Evolutionary conservation across 306 rosid genomes (phyloP).

Genomic region (Vicia sativa): DNA sequence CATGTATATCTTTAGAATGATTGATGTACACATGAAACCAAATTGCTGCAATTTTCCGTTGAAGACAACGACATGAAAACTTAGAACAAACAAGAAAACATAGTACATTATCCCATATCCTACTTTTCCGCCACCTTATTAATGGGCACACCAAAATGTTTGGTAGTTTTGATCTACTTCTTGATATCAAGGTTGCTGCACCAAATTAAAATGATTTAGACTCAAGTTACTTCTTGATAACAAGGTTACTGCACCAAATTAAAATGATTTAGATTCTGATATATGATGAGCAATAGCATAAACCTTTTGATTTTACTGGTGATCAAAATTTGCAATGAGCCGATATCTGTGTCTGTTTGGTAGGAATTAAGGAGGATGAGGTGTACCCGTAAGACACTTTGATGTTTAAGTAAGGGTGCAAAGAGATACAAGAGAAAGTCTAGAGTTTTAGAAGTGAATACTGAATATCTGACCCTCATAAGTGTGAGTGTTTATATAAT

Average conservation of each 20-base stretch:
- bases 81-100: neutral
- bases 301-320: too few species aligned
- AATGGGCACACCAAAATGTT: conserved; percentile 15
- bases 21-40: conserved; percentile 37
- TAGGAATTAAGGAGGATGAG: too few species aligned
- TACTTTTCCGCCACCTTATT: conserved; percentile 22
- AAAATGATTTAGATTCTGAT: too few species aligned
- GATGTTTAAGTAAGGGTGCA: too few species aligned
- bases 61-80: conserved; percentile 23
- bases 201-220: neutral
- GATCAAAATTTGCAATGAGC: too few species aligned
- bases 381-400: too few species aligned
- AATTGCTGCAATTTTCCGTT: conserved; percentile 2
- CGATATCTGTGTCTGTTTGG: too few species aligned
- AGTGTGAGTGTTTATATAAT: too few species aligned
- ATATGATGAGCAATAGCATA: too few species aligned
- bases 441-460: too few species aligned
- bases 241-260: neutral
- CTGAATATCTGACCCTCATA: too few species aligned
- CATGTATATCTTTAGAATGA: neutral
- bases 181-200: neutral
- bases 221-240: neutral
- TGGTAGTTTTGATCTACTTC: neutral
- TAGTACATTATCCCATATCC: neutral
- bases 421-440: too few species aligned